phyloP scores from a whole-genome alignment of 1,284 basidiomycete species.

The Inonotus hispidus region DNA sequence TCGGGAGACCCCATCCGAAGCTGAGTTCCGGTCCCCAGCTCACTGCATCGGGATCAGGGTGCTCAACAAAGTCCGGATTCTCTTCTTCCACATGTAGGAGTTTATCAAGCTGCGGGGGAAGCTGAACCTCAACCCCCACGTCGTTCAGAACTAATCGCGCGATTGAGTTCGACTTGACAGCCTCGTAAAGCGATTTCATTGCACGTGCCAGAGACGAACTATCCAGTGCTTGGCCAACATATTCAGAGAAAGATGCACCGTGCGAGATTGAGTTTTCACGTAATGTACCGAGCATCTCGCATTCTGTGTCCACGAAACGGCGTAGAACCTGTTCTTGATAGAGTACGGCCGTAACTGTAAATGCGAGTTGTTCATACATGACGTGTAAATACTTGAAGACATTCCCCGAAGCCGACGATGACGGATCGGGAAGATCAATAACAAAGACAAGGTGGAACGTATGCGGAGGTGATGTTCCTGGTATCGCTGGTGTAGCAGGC shows the following conservation, averaged over 20 bases:
- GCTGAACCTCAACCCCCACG: constrained; percentile 73
- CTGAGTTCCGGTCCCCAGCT: constrained; percentile 66
- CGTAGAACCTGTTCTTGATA: constrained; percentile 82
- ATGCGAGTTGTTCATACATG: constrained; percentile 83
- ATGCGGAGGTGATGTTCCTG: constrained; percentile 50
- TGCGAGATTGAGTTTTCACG: constrained; percentile 46
- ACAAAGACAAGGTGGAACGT: constrained; percentile 88
- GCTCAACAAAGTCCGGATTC: constrained; percentile 36
- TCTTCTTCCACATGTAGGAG: constrained; percentile 57
- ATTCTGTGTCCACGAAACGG: constrained; percentile 78
- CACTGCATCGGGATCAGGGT: constrained; percentile 47
- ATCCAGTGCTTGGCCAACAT: constrained; percentile 52
- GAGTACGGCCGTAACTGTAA: constrained; percentile 83
- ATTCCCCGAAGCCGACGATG: constrained; percentile 71
- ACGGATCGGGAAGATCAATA: constrained; percentile 85
- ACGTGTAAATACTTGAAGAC: constrained; percentile 75
- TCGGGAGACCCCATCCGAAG: constrained; percentile 65
- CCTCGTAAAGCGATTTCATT: constrained; percentile 70
- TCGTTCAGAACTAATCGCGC: constrained; percentile 72
- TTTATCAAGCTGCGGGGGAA: constrained; percentile 72
- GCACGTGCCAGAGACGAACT: constrained; percentile 67
- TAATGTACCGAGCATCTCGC: constrained; percentile 59
- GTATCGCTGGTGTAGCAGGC: constrained; percentile 16
- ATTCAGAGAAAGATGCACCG: constrained; percentile 56
- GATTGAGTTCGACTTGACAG: constrained; percentile 66